Evolutionary conservation across 768 basidiomycete genomes (phyloP).

Genomic region (Tricholoma sp.): DNA sequence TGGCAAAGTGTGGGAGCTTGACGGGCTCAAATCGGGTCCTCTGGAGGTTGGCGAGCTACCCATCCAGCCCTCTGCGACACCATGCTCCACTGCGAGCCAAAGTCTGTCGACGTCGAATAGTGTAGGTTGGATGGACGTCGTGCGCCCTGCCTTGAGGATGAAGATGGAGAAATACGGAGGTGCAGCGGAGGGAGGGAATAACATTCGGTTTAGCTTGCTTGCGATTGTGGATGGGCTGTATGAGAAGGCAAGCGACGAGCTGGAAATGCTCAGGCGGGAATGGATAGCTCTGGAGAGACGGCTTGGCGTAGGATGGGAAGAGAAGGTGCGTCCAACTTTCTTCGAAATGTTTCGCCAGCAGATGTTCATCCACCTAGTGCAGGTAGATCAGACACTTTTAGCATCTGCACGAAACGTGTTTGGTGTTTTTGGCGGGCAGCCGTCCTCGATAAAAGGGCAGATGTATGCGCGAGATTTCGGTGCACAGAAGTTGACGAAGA

Average conservation of each 20-base stretch:
- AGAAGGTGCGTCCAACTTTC: constrained; percentile 22
- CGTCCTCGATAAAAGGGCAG: constrained; percentile 15
- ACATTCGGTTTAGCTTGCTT: constrained; percentile 57
- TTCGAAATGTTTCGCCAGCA: too few relatives aligned
- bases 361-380: neutral
- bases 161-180: constrained; percentile 59
- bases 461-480: constrained; percentile 43
- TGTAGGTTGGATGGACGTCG: constrained; percentile 55
- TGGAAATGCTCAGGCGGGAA: constrained; percentile 50
- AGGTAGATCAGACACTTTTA: constrained; percentile 38
- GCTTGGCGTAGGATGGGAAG: constrained; percentile 35
- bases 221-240: constrained; percentile 53
- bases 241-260: constrained; percentile 41
- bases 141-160: constrained; percentile 51
- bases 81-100: neutral
- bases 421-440: constrained; percentile 8
- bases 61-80: neutral
- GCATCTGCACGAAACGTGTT: constrained; percentile 25
- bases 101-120: neutral
- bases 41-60: constrained; percentile 59
- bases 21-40: constrained; percentile 57
- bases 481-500: constrained; percentile 34
- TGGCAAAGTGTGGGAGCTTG: constrained; percentile 69
- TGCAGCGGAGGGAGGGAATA: constrained; percentile 33
- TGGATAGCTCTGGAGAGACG: constrained; percentile 39